Evolutionary conservation across 2,329 filamentous ascomycete genomes (phyloP).

Genomic region (Juglanconis oblonga): DNA sequence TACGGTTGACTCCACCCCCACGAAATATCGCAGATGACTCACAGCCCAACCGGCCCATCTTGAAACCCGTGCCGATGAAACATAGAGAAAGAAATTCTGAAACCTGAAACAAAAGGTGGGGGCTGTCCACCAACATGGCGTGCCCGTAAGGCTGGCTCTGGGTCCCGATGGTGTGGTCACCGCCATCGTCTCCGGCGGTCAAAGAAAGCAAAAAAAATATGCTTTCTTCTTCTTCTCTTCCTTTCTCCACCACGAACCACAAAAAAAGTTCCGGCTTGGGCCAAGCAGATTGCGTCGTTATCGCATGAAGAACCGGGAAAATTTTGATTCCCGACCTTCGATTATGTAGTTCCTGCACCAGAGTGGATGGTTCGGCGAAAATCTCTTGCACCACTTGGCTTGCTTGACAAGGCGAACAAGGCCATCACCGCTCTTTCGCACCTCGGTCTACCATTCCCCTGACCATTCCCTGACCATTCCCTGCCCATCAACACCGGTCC

Average conservation of each 20-base stretch:
- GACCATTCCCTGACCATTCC: neutral
- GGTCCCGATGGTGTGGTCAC: neutral
- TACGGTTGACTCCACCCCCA: neutral
- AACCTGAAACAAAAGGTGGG: constrained; percentile 4
- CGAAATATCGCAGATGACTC: neutral
- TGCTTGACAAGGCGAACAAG: neutral
- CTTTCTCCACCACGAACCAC: neutral
- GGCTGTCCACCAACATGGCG: neutral
- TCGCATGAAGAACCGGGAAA: neutral
- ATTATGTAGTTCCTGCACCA: neutral
- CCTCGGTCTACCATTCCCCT: neutral
- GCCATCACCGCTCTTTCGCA: neutral
- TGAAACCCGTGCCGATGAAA: neutral
- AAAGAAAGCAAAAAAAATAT: neutral
- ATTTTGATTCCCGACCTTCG: neutral
- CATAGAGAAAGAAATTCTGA: neutral
- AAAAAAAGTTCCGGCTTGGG: neutral
- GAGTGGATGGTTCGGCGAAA: too few species aligned
- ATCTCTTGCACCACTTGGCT: neutral
- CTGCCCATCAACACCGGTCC: neutral
- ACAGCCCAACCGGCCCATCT: neutral
- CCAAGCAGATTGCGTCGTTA: too few species aligned
- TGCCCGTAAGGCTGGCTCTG: neutral
- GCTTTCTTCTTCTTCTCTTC: too few species aligned
- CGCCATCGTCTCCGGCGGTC: neutral